These are phyloP conservation scores for Tricharina praecox DNA, from an alignment of 495 filamentous ascomycete species.

Conservation along the genomic window DNA sequence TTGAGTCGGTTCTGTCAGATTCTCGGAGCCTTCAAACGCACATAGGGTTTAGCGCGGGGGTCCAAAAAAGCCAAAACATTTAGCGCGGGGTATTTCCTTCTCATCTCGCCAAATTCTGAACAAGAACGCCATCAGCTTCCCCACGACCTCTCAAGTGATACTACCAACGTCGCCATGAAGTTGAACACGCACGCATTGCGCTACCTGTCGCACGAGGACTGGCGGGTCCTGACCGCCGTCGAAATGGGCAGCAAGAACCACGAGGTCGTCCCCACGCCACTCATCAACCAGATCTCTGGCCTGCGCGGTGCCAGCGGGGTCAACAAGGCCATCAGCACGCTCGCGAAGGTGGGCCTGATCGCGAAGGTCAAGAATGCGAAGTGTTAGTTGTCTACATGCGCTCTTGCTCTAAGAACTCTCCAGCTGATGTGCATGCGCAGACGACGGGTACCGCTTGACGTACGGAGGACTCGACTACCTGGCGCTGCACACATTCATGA, in stretches of 20 bases:
- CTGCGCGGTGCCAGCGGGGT: constrained; percentile 83
- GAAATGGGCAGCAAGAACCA: constrained; percentile 92
- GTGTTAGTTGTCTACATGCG: constrained; percentile 35
- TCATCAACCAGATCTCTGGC: too few species aligned
- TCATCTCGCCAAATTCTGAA: too few species aligned
- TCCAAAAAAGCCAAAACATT: too few species aligned
- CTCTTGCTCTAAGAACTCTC: not conserved
- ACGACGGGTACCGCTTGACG: constrained; percentile 93
- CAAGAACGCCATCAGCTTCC: too few species aligned
- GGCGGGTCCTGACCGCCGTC: constrained; percentile 82
- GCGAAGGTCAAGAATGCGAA: constrained; percentile 85
- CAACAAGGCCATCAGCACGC: constrained; percentile 74
- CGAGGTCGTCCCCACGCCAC: constrained; percentile 78
- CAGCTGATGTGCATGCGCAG: constrained; percentile 29
- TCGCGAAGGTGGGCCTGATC: constrained; percentile 87
- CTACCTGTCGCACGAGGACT: constrained; percentile 83
- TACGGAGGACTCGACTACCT: constrained; percentile 97
- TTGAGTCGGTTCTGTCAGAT: too few species aligned
- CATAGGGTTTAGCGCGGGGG: too few species aligned
- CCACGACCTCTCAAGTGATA: too few species aligned
- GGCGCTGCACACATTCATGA: constrained; percentile 73
- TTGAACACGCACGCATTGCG: constrained; percentile 82
- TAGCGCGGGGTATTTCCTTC: too few species aligned
- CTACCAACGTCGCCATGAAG: constrained; percentile 79
- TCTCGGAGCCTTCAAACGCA: too few species aligned